Base-by-base conservation (phyloP, 2,329 filamentous ascomycete genomes). In the Neofusicoccum umdonicola region DNA sequence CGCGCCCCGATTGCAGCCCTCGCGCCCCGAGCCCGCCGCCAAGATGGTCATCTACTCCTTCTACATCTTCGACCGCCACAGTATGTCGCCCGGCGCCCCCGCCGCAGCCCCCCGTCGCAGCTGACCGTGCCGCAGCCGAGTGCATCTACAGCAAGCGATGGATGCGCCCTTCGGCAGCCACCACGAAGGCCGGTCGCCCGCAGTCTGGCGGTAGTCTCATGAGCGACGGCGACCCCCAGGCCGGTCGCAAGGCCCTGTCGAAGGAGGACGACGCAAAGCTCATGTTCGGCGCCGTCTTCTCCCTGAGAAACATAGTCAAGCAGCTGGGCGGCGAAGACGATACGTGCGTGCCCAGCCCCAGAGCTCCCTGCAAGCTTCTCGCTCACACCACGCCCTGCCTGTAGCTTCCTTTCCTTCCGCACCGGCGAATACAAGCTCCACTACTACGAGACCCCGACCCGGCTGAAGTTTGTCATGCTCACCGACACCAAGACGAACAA, bases 41-140 rank as follows among this genome's bases (percentile, higher is more conserved):
- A 82, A 71, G 75, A 98, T 99, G 95, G 89, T 90, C 67, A 91
- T 98, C 78, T 98, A 96, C 81, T 93, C 93, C 66, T 97, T 99
- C 81, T 97, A 97, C 84, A 97, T 99, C 76, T 99, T 99, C 78
- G 95, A 99, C 81, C 90, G 95, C 69, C 95, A 99, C 80, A 97
- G 95, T 97, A 85, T 75, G 86, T 74, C 56, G 5, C 42, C n/a
- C 37, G 22, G n/a, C 44, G 39, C 19, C 17, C 57, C 3, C 12
- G 1, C 56, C 37, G 42, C 17, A 17, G n/a, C 22, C 5, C 61
- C 15, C 15, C 41, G 41, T 12, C 41, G 13, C 63, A 42, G 71
- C 63, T 65, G 34, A 37, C 45, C 19, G 31, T 22, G 13, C 39
- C 8, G 35, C 77, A 98, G 94, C 95, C 76, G 94, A 98, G 81